A percentile compares a stretch with the other conserved stretches of the same genome.
phyloP scores from a whole-genome alignment of 768 basidiomycete species.

The Tricholoma matsutake region DNA sequence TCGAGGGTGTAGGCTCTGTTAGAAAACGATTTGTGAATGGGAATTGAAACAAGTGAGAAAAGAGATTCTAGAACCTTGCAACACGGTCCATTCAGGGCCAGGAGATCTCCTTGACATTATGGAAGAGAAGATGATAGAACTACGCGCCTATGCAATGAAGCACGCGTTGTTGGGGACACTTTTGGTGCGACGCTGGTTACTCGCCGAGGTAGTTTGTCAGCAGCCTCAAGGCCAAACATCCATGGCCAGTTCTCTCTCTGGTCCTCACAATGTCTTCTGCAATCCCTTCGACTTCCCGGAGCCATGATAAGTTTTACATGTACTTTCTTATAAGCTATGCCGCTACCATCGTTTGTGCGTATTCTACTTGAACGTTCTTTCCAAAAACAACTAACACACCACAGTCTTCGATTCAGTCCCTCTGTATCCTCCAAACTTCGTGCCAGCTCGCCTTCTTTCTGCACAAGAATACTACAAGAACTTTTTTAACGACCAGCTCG shows the following conservation, averaged over 20 bases:
- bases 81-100: conserved; percentile 8
- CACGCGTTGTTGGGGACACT: neutral
- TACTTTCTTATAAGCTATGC: conserved; percentile 18
- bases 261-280: neutral
- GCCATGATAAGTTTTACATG: conserved; percentile 14
- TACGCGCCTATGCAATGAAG: neutral
- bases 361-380: neutral
- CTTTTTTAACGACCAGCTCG: conserved; percentile 21
- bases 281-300: neutral
- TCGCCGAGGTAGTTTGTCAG: neutral
- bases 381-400: neutral
- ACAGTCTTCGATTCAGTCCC: conserved; percentile 20
- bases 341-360: conserved; percentile 16
- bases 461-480: conserved; percentile 16
- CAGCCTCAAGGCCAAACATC: neutral
- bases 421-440: conserved; percentile 16
- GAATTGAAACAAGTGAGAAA: neutral
- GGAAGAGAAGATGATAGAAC: neutral
- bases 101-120: conserved; percentile 7
- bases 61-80: conserved; percentile 1
- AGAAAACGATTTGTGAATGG: neutral
- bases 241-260: neutral
- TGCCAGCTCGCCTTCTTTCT: conserved; percentile 14
- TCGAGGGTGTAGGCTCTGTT: conserved; percentile 13
- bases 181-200: too few relatives aligned